Conservation (phyloP, 1,284 basidiomycete genomes). For the Melanopsichium pennsylvanicum region DNA sequence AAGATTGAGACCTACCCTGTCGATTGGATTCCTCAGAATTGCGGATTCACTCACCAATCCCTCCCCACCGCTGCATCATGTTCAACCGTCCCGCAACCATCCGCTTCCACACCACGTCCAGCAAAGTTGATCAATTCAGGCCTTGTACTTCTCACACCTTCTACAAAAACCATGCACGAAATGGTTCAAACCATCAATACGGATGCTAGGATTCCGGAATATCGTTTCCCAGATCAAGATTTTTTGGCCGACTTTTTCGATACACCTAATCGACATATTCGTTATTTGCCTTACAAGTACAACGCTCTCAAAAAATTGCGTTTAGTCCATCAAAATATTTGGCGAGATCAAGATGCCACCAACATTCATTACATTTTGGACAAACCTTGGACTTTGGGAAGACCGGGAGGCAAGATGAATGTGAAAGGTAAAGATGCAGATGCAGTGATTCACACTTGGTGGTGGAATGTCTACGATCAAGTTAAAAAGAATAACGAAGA, state of each 20-base stretch:
- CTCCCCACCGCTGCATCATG: constrained; percentile 67
- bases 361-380: constrained; percentile 62
- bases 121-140: constrained; percentile 86
- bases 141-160: constrained; percentile 82
- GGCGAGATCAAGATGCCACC: constrained; percentile 78
- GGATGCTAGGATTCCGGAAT: constrained; percentile 75
- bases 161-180: constrained; percentile 69
- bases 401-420: constrained; percentile 10
- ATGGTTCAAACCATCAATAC: constrained; percentile 75
- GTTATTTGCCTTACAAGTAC: constrained; percentile 79
- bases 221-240: constrained; percentile 91
- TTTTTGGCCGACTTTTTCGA: constrained; percentile 81
- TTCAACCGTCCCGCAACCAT: constrained; percentile 66
- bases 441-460: constrained; percentile 50
- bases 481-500: constrained; percentile 1
- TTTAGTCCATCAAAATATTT: constrained; percentile 74
- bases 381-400: constrained; percentile 55
- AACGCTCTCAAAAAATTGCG: constrained; percentile 84
- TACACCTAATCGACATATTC: constrained; percentile 66
- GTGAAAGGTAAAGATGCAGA: constrained; percentile 23
- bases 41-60: constrained; percentile 75
- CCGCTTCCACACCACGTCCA: constrained; percentile 73
- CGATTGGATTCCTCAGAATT: constrained; percentile 91
- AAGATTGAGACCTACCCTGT: constrained; percentile 81
- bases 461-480: constrained; percentile 52